phyloP scores from a whole-genome alignment of 257 asterid genomes.

The Verbena officinalis region DNA sequence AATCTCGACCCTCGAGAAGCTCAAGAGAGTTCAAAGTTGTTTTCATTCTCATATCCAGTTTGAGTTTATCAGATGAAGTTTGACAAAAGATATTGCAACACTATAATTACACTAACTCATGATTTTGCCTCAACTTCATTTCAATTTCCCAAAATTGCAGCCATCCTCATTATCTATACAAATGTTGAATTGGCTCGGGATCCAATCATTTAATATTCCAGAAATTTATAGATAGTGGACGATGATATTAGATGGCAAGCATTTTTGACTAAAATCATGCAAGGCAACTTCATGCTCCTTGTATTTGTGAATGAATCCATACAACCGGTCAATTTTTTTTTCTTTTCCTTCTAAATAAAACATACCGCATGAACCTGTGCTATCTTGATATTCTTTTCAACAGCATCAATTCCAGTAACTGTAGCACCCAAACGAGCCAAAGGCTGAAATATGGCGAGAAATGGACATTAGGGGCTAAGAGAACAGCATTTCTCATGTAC shows the following conservation, averaged over 20 bases:
- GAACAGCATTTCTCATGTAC: slow-evolving; percentile 8
- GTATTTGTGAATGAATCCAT: slow-evolving; percentile 4
- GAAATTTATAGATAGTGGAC: background rate
- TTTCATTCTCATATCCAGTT: slow-evolving; percentile 4
- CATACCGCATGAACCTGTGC: slow-evolving; percentile 92
- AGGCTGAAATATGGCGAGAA: slow-evolving; percentile 57
- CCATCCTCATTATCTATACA: slow-evolving; percentile 10
- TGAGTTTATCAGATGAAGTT: slow-evolving; percentile 12
- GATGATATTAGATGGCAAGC: slow-evolving; percentile 18
- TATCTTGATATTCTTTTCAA: slow-evolving; percentile 82
- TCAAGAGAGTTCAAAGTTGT: slow-evolving; percentile 5
- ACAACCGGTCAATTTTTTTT: background rate
- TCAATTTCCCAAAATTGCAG: slow-evolving; percentile 14
- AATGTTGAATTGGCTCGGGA: background rate
- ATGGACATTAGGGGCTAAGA: slow-evolving; percentile 14
- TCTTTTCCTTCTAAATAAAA: slow-evolving; percentile 7
- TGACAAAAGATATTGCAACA: background rate
- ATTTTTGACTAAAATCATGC: slow-evolving; percentile 9
- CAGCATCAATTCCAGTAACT: slow-evolving; percentile 90
- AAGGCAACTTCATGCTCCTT: slow-evolving; percentile 11
- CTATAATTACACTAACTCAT: background rate
- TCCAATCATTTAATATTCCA: background rate
- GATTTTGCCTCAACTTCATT: slow-evolving; percentile 17
- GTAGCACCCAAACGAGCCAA: slow-evolving; percentile 92
- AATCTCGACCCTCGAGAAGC: slow-evolving; percentile 6